Evolutionary conservation across 2,329 filamentous ascomycete genomes (phyloP).

Genomic region (Pseudovirgaria hyperparasitica): DNA sequence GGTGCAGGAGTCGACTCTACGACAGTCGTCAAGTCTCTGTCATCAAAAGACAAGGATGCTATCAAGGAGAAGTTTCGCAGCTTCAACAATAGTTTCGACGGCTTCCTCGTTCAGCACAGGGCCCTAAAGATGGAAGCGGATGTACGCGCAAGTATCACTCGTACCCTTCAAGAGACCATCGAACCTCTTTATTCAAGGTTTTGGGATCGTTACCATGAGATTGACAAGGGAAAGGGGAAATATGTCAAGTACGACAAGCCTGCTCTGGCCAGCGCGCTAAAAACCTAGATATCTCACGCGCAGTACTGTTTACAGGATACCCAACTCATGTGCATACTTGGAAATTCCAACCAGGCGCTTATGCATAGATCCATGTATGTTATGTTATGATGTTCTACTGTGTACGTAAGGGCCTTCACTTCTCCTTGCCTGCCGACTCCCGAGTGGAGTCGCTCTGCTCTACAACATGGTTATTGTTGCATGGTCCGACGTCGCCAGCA

Average conservation of each 20-base stretch:
- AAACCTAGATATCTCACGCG: too few relatives aligned
- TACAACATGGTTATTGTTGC: too few relatives aligned
- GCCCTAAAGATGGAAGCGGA: slow-evolving; percentile 80
- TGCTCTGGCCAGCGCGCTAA: too few relatives aligned
- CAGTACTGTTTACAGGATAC: too few relatives aligned
- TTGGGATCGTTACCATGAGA: slow-evolving; percentile 93
- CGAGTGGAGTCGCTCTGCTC: too few relatives aligned
- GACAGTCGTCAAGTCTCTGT: slow-evolving; percentile 69
- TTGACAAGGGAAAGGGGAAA: slow-evolving; percentile 96
- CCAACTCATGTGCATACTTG: too few relatives aligned
- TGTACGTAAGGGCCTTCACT: too few relatives aligned
- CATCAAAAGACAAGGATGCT: slow-evolving; percentile 83
- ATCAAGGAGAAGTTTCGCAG: slow-evolving; percentile 93
- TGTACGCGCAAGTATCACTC: slow-evolving; percentile 65
- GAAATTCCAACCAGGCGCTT: too few relatives aligned
- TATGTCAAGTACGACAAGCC: slow-evolving; percentile 97
- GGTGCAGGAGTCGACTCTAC: slow-evolving; percentile 53
- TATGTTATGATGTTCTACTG: too few relatives aligned
- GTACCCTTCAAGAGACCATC: slow-evolving; percentile 80
- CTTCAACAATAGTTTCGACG: slow-evolving; percentile 86
- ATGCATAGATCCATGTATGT: too few relatives aligned
- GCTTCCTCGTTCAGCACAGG: slow-evolving; percentile 73
- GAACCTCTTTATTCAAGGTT: slow-evolving; percentile 92
- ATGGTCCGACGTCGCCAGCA: too few relatives aligned
- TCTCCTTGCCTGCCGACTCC: too few relatives aligned